Percentiles rank a stretch among this genome's conserved stretches.
These are phyloP conservation scores for Nicotiana rustica DNA, from an alignment of 305 asterid species.

Conservation along the genomic window DNA sequence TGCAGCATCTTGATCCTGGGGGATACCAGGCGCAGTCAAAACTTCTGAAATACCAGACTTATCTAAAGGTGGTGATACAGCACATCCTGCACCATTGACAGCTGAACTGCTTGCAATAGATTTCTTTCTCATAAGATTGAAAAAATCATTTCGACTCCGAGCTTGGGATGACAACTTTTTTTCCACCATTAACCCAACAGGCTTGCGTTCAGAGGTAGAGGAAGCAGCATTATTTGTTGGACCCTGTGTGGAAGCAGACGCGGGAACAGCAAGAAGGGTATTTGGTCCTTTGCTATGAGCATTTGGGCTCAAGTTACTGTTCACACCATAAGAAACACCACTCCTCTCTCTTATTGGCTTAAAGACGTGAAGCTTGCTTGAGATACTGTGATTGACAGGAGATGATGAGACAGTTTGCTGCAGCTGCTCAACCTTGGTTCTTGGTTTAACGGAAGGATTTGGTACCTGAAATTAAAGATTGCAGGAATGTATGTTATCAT, in stretches of 20 bases:
- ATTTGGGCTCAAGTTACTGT: constrained; percentile 62
- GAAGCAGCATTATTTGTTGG: constrained; percentile 46
- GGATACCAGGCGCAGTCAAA: constrained; percentile 44
- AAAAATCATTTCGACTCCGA: constrained; percentile 90
- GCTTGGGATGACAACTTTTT: constrained; percentile 83
- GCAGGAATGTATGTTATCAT: neutral
- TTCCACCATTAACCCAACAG: constrained; percentile 59
- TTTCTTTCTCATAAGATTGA: constrained; percentile 80
- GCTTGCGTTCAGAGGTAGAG: constrained; percentile 59
- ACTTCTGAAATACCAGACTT: constrained; percentile 54
- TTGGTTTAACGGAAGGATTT: constrained; percentile 76
- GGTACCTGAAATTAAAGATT: constrained; percentile 52
- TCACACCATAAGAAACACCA: constrained; percentile 56
- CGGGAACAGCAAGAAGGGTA: constrained; percentile 47
- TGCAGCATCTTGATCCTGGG: constrained; percentile 49
- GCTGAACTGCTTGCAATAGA: constrained; percentile 61
- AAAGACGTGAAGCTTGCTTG: constrained; percentile 74
- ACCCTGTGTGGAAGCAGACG: constrained; percentile 53
- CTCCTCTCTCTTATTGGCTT: constrained; percentile 71
- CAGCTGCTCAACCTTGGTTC: constrained; percentile 65
- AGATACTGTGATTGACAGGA: constrained; percentile 58
- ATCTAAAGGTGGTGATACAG: constrained; percentile 46
- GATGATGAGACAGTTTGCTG: constrained; percentile 59
- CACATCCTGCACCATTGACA: constrained; percentile 44
- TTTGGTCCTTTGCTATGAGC: constrained; percentile 48